Percentiles rank a stretch among this genome's conserved stretches.
These are phyloP conservation scores for Colletotrichum lupini DNA, from an alignment of 2,329 filamentous ascomycete genomes.

Conservation along the genomic window DNA sequence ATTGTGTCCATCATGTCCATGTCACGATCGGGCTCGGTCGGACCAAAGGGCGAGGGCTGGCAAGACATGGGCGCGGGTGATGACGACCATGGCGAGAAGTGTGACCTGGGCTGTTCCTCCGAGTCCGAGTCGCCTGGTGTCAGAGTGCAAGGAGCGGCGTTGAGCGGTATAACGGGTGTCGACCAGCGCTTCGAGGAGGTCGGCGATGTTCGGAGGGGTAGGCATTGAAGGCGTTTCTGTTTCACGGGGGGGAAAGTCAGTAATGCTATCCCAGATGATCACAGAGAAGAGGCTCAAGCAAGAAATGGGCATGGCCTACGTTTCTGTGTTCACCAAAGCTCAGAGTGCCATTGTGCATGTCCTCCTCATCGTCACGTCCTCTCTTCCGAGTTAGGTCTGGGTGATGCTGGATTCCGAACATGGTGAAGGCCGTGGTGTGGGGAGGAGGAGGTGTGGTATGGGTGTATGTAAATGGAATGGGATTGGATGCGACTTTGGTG, in stretches of 20 bases:
- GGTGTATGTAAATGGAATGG: neutral
- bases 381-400: slow-evolving; percentile 28
- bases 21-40: slow-evolving; percentile 49
- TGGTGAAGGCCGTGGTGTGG: neutral
- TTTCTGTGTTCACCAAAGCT: slow-evolving; percentile 64
- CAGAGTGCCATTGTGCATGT: slow-evolving; percentile 47
- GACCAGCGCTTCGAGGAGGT: slow-evolving; percentile 45
- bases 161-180: slow-evolving; percentile 27
- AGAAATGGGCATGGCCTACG: slow-evolving; percentile 46
- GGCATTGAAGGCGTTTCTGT: slow-evolving; percentile 66
- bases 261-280: neutral
- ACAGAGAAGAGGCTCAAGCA: neutral
- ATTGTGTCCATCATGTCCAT: slow-evolving; percentile 58
- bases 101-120: slow-evolving; percentile 49
- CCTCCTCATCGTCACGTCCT: slow-evolving; percentile 54
- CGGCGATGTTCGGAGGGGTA: slow-evolving; percentile 61
- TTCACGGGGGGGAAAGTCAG: neutral
- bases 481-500: neutral
- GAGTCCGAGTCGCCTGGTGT: slow-evolving; percentile 53
- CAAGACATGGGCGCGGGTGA: slow-evolving; percentile 38
- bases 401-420: slow-evolving; percentile 24
- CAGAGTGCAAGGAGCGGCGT: slow-evolving; percentile 40
- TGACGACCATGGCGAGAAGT: slow-evolving; percentile 48
- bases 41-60: slow-evolving; percentile 38
- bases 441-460: neutral